Evolutionary conservation across 768 basidiomycete species (phyloP), one percentile per base, ranked within the genome.

Genomic region (Suillus plorans): DNA sequence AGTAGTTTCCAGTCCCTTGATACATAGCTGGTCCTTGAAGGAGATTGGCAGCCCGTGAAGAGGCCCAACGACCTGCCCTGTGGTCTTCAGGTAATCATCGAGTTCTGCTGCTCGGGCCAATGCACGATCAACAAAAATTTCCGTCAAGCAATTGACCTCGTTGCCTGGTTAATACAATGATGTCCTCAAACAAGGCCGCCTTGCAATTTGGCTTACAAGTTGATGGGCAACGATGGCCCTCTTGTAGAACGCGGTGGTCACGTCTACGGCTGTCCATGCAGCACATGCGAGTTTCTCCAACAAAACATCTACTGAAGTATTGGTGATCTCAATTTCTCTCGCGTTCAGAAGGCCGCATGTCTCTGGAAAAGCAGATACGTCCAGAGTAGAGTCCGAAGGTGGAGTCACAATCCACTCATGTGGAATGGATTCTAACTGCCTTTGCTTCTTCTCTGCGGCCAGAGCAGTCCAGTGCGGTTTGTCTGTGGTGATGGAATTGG

Each of bases 181-280:
- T 52, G 5, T 45, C 22, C 60, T 34, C 31, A 65, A 57, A 22
- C n/a, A 57, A 57, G 9, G 44, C 20, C 16, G 16, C 14, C 56
- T 22, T 4, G 22, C 14, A 39, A 55, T 14, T 25, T 39, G 31
- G 72, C 84, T 70, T 62, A 91, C 90, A 18, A 92, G 72, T 69
- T 93, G 91, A 55, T 95, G 92, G 4, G 92, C 92, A 53, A 95
- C 74, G 47, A 91, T 82, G 0, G 93, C 93, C 52, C 91, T 80
- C 74, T 92, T 92, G 68, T 83, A 86, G 76, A 89, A 94, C 0
- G 92, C 90, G 0, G 79, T 86, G 0, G 87, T 89, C 4, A 92
- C 90, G 22, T 86, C 84, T 3, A 90, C 84, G 2, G 89, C 79
- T 0, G 89, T 81, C 87, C 87, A 91, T 53, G 77, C 73, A 5